Conservation (phyloP, 179 eudicot genomes). For the Silene coronaria region DNA sequence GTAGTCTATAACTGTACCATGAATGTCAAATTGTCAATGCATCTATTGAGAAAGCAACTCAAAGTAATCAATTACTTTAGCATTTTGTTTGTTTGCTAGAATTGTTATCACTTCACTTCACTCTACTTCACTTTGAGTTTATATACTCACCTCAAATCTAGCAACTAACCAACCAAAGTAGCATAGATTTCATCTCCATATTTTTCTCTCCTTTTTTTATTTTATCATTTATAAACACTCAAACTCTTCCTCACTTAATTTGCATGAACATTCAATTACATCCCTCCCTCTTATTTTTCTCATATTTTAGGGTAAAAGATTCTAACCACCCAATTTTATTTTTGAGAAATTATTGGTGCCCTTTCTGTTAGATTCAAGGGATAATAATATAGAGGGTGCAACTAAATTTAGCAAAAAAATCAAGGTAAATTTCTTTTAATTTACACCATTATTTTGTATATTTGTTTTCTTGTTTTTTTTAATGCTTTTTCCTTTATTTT, state of each 20-base stretch:
- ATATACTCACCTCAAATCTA: neutral
- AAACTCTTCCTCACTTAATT: neutral
- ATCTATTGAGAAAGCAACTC: too few species aligned
- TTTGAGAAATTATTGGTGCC: neutral
- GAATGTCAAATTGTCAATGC: too few species aligned
- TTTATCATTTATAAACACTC: neutral
- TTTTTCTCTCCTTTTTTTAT: neutral
- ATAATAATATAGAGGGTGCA: neutral
- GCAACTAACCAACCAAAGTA: neutral
- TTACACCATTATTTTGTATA: neutral
- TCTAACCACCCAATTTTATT: neutral
- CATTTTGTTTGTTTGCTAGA: too few species aligned
- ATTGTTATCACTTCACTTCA: neutral
- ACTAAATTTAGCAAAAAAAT: conserved; percentile 11
- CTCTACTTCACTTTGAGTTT: neutral
- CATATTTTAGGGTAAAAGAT: neutral
- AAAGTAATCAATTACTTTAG: neutral
- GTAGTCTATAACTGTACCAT: too few species aligned
- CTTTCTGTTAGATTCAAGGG: neutral
- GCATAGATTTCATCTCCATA: conserved; percentile 7
- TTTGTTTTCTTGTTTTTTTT: neutral
- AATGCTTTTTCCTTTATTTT: conserved; percentile 4
- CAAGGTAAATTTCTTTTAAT: conserved; percentile 3
- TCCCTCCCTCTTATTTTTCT: neutral
- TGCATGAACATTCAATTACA: neutral